Evolutionary conservation across 2,329 filamentous ascomycete genomes (phyloP), one percentile per base, ranked within the genome.

Genomic region (Paraphoma chrysanthemicola): DNA sequence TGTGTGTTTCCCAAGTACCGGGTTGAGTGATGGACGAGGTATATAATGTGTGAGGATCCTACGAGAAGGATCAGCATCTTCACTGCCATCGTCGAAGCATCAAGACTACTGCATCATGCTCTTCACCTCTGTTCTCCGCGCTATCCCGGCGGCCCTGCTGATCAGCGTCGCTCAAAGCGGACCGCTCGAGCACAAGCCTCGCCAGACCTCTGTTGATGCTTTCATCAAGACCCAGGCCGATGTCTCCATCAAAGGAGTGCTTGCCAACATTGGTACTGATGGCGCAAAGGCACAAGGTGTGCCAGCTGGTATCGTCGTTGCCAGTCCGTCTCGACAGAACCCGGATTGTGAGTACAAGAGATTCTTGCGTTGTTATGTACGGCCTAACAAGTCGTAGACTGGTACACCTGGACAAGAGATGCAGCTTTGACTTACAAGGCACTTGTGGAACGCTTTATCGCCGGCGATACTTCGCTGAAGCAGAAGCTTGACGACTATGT

Each of bases 381-480:
- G 36, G 10, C 11, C 48, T 58, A 18, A 56, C 23, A 8, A 16
- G 12, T 17, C 14, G 44, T 58, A 91, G 89, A 93, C 74, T 93
- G 85, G 70, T 93, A 87, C 69, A 92, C 89, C 1, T 94, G 91
- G 91, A 92, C 88, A 1, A 81, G 91, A 68, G 91, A 94, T 73
- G 84, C 88, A 14, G 89, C 88, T 23, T 81, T 93, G 30, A 86
- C 87, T 2, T 86, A 90, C 78, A 92, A 91, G 77, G 79, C 80
- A 23, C 76, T 93, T 14, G 80, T 90, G 8, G 90, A 93, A 65
- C 81, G 85, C 17, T 89, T 92, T 70, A 79, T 85, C 55, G 79
- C 62, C 16, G 90, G 88, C 43, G 84, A 90, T 62, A 76, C 80
- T 1, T 75, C 77, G 14, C 78, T 92, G 17, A 86, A 89, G 66